Conservation (phyloP, 805 yeast species). For the Crinitomyces ghanaensis region DNA sequence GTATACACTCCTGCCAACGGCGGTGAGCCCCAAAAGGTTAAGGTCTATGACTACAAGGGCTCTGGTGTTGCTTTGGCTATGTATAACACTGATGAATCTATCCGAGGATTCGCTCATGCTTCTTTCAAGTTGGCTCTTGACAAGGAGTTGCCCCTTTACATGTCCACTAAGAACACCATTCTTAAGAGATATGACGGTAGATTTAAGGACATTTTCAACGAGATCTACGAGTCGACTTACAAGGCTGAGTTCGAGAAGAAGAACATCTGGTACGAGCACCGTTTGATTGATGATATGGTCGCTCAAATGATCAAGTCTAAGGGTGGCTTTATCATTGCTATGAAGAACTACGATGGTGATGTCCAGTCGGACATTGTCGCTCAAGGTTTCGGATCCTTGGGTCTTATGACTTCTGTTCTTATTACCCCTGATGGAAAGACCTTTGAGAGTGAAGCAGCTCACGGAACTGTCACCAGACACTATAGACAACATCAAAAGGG, state of each 20-base stretch:
- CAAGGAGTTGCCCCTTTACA: constrained; percentile 67
- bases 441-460: constrained; percentile 97
- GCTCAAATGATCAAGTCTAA: constrained; percentile 95
- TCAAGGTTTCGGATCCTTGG: constrained; percentile 94
- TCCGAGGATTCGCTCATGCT: constrained; percentile 82
- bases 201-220: constrained; percentile 88
- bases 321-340: constrained; percentile 91
- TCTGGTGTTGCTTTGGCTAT: constrained; percentile 79
- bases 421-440: constrained; percentile 95
- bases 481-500: constrained; percentile 94
- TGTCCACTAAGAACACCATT: constrained; percentile 91
- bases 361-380: constrained; percentile 96
- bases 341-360: constrained; percentile 97
- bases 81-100: constrained; percentile 94
- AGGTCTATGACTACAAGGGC: constrained; percentile 59
- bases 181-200: constrained; percentile 90
- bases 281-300: constrained; percentile 96
- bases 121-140: constrained; percentile 80
- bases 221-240: constrained; percentile 59
- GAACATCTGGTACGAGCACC: constrained; percentile 95
- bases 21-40: constrained; percentile 39
- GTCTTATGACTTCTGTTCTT: constrained; percentile 94
- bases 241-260: constrained; percentile 56
- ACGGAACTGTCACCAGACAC: constrained; percentile 96
- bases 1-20: constrained; percentile 65